A percentile compares a stretch with the other conserved stretches of the same genome.
These are phyloP conservation scores for Cenchrus purpureus DNA, from an alignment of 176 grass and related monocot genomes.

Conservation along the genomic window DNA sequence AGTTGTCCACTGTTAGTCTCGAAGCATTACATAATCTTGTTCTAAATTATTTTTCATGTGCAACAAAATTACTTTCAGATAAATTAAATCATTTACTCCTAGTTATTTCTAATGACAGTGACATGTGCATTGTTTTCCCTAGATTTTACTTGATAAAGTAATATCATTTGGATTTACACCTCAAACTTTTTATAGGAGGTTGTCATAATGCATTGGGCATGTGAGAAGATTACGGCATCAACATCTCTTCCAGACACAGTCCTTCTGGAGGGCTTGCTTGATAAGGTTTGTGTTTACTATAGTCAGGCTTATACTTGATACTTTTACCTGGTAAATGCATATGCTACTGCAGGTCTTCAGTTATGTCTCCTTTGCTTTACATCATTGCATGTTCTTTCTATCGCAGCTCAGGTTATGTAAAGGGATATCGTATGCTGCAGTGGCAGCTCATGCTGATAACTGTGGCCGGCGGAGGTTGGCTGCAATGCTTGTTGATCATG, in stretches of 20 bases:
- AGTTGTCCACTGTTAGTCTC: constrained; percentile 13
- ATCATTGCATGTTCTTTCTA: constrained; percentile 39
- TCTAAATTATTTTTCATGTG: constrained; percentile 12
- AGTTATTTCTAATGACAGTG: constrained; percentile 13
- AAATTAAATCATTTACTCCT: not conserved
- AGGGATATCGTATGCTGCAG: constrained; percentile 95
- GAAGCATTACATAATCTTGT: constrained; percentile 18
- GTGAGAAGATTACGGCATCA: constrained; percentile 93
- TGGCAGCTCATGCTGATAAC: constrained; percentile 97
- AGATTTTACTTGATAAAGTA: constrained; percentile 31
- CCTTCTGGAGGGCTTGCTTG: constrained; percentile 90
- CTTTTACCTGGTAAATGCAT: constrained; percentile 4
- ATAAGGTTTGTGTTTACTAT: constrained; percentile 72
- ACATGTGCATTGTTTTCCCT: constrained; percentile 9
- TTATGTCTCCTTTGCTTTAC: constrained; percentile 25
- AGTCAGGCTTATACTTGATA: constrained; percentile 30
- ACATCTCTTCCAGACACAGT: constrained; percentile 69
- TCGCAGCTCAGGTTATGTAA: constrained; percentile 95
- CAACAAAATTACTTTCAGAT: constrained; percentile 4
- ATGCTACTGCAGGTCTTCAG: not conserved
- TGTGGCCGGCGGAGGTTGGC: constrained; percentile 79
- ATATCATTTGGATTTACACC: constrained; percentile 45
- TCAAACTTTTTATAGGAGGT: constrained; percentile 75
- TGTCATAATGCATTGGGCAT: constrained; percentile 99
- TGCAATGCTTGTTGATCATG: constrained; percentile 92